A percentile compares a stretch with the other conserved stretches of the same genome.
These are phyloP conservation scores for Collybiopsis confluens DNA, from an alignment of 768 basidiomycete genomes.

Conservation along the genomic window DNA sequence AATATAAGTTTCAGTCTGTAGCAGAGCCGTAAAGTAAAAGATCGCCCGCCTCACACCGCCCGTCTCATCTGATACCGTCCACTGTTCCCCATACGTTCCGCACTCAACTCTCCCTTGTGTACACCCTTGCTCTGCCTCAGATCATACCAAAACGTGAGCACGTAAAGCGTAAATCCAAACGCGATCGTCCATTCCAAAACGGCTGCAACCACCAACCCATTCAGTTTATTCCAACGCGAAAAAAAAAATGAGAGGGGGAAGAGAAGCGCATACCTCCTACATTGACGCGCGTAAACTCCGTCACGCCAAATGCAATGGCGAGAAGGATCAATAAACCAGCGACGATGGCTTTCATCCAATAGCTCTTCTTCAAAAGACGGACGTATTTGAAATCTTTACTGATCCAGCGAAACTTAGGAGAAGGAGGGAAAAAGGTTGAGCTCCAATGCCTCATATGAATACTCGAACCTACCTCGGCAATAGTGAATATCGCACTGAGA, in stretches of 20 bases:
- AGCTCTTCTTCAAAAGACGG: slow-evolving; percentile 45
- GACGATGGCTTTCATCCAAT: slow-evolving; percentile 59
- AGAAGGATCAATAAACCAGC: slow-evolving; percentile 53
- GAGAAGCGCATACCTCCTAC: slow-evolving; percentile 43
- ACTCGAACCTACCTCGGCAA: slow-evolving; percentile 48
- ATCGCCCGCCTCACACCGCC: background rate
- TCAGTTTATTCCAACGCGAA: no score
- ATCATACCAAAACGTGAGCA: slow-evolving; percentile 71
- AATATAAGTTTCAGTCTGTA: no score
- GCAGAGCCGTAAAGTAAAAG: no score
- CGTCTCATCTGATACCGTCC: slow-evolving; percentile 1
- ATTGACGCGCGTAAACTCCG: slow-evolving; percentile 38
- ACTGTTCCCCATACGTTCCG: slow-evolving; percentile 18
- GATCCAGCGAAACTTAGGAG: slow-evolving; percentile 70
- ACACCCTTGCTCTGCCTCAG: slow-evolving; percentile 57
- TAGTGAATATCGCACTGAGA: slow-evolving; percentile 70
- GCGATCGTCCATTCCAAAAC: slow-evolving; percentile 73
- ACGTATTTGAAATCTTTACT: slow-evolving; percentile 47
- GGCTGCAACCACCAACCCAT: no score
- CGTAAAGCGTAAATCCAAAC: slow-evolving; percentile 69
- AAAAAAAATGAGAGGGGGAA: no score
- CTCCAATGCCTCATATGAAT: background rate
- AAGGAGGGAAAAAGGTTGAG: background rate
- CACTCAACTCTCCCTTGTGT: slow-evolving; percentile 38
- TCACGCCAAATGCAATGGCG: slow-evolving; percentile 59